Percentiles rank a stretch among this genome's conserved stretches.
phyloP scores from a whole-genome alignment of 139 green algal genomes.

The Picochlorum sp. region DNA sequence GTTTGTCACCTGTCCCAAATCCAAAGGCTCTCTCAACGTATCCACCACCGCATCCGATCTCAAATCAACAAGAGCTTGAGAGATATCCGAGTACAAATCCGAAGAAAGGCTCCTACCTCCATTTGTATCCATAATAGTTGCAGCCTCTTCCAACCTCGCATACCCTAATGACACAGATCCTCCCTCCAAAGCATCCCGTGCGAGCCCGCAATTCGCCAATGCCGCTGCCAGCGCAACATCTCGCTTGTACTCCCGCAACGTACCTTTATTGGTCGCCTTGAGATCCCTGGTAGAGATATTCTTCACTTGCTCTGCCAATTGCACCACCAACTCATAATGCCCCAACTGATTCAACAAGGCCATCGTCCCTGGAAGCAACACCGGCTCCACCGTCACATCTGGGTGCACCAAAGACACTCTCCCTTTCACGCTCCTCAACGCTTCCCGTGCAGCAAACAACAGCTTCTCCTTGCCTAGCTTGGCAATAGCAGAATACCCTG shows the following conservation, averaged over 20 bases:
- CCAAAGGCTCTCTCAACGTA: constrained; percentile 18
- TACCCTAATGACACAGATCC: constrained; percentile 18
- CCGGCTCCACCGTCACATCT: constrained; percentile 28
- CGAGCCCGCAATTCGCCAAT: constrained; percentile 48
- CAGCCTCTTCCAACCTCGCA: constrained; percentile 47
- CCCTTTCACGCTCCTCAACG: constrained; percentile 19
- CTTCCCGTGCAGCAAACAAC: constrained; percentile 31
- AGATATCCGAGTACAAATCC: constrained; percentile 39
- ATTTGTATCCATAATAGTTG: constrained; percentile 17
- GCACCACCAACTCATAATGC: constrained; percentile 34
- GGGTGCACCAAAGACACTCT: constrained; percentile 17
- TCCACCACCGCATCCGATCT: constrained; percentile 37
- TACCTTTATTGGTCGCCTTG: neutral
- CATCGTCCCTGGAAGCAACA: constrained; percentile 45
- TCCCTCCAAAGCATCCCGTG: constrained; percentile 21
- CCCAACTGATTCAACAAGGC: constrained; percentile 50
- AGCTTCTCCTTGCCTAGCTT: constrained; percentile 32
- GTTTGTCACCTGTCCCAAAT: constrained; percentile 18
- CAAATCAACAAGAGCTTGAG: constrained; percentile 31
- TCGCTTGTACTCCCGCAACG: constrained; percentile 8
- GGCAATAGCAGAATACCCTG: constrained; percentile 31
- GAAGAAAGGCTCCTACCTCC: constrained; percentile 31
- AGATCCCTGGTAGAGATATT: constrained; percentile 19
- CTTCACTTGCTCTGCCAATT: constrained; percentile 20
- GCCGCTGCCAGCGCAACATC: constrained; percentile 50